phyloP scores from a whole-genome alignment of 352 stramenopile species.

The Paralagenidium karlingii region DNA sequence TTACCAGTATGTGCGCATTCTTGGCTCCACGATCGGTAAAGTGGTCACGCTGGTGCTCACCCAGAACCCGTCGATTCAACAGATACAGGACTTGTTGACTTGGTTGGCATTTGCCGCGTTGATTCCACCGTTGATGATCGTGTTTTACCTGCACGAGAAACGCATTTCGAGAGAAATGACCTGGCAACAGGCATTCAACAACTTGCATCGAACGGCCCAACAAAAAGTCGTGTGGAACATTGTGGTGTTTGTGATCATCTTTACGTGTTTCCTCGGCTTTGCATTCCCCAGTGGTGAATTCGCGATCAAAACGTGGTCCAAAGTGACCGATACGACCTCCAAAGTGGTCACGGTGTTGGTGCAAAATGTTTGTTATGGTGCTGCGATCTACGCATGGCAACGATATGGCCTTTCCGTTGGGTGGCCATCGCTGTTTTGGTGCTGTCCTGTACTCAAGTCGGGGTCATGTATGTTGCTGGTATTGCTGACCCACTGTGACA shows the following conservation, averaged over 20 bases:
- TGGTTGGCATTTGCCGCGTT: no score
- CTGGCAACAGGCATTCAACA: no score
- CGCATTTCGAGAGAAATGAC: no score
- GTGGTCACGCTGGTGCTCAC: neutral
- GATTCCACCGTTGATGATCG: no score
- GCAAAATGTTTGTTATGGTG: no score
- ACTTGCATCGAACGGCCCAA: conserved; percentile 35
- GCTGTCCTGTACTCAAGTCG: no score
- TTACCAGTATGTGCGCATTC: no score
- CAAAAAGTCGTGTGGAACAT: conserved; percentile 25
- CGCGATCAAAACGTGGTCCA: conserved; percentile 26
- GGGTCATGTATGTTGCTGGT: conserved; percentile 8
- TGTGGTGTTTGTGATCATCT: conserved; percentile 41
- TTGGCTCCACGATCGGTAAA: neutral
- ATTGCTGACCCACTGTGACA: conserved; percentile 30
- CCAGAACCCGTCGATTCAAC: no score
- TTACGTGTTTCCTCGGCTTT: conserved; percentile 38
- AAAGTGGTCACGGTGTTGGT: neutral
- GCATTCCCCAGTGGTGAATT: conserved; percentile 32
- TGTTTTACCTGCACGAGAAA: no score
- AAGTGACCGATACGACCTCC: conserved; percentile 23
- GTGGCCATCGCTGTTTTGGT: no score
- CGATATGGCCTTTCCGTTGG: neutral
- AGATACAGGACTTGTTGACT: no score
- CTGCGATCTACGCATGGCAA: neutral